phyloP scores from a whole-genome alignment of 1,284 basidiomycete genomes.

The Heterobasidion parviporum region DNA sequence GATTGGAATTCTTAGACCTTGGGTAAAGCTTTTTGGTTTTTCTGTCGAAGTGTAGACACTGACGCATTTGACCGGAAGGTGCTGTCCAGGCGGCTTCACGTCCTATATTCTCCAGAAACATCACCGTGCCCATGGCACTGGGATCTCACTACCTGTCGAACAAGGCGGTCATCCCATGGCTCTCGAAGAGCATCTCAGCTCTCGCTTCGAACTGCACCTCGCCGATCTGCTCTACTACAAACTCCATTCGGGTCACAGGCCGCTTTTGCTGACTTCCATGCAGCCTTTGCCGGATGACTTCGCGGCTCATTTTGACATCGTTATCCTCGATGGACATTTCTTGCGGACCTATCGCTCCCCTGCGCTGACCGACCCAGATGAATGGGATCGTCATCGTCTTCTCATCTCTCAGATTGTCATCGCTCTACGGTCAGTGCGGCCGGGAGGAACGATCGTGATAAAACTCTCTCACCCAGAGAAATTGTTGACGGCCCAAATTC shows the following conservation, averaged over 20 bases:
- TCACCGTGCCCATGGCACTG: background rate
- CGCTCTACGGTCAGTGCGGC: background rate
- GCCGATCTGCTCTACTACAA: background rate
- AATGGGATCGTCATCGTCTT: background rate
- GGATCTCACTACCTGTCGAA: background rate
- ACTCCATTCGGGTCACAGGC: background rate
- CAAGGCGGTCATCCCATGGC: background rate
- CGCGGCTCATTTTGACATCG: background rate
- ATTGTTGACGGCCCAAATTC: background rate
- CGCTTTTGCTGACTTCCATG: background rate
- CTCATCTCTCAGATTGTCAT: background rate
- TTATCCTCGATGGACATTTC: background rate
- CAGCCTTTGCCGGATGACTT: background rate
- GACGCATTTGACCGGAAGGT: background rate
- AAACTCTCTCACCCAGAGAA: background rate
- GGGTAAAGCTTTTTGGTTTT: background rate
- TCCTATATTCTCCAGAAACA: background rate
- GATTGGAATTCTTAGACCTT: background rate
- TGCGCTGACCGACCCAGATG: background rate
- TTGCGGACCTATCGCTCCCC: background rate
- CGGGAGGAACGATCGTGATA: background rate
- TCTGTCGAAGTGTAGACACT: background rate
- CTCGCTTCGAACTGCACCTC: background rate
- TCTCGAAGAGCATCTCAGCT: background rate
- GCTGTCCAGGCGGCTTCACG: background rate